Conservation (phyloP, 306 rosid genomes). For the Quercus ilex region DNA sequence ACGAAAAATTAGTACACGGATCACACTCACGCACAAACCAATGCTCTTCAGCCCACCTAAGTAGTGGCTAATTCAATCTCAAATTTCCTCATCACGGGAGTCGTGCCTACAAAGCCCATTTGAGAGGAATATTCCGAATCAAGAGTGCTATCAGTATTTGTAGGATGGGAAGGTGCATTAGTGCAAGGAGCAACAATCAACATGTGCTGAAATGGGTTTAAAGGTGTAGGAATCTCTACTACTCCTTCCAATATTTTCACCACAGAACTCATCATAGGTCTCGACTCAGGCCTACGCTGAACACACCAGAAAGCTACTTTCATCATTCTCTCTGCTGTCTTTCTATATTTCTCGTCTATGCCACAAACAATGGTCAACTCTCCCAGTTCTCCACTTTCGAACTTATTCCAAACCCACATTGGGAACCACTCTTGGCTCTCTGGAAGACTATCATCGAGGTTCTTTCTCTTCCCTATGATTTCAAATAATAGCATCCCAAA, state of each 20-base stretch:
- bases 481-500: slow-evolving; percentile 43
- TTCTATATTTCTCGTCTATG: slow-evolving; percentile 30
- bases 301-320: slow-evolving; percentile 49
- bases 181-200: neutral
- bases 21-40: too few species aligned
- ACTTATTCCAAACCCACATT: slow-evolving; percentile 44
- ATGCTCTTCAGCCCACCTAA: neutral
- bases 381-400: slow-evolving; percentile 24
- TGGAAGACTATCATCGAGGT: slow-evolving; percentile 14
- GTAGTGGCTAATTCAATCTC: slow-evolving; percentile 21
- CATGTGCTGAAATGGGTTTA: slow-evolving; percentile 30
- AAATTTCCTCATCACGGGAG: slow-evolving; percentile 22
- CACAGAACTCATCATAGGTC: slow-evolving; percentile 46
- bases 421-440: slow-evolving; percentile 42
- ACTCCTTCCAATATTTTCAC: slow-evolving; percentile 50
- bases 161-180: neutral
- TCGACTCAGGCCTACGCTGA: slow-evolving; percentile 32
- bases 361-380: slow-evolving; percentile 41
- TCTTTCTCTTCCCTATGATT: slow-evolving; percentile 41
- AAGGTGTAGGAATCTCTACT: slow-evolving; percentile 27
- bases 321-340: slow-evolving; percentile 30
- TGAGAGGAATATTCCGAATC: neutral
- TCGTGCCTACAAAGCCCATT: neutral
- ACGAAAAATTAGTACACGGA: too few species aligned
- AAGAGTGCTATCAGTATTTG: neutral